These are phyloP conservation scores for Trichosanthes cucumerina DNA, from an alignment of 306 rosid genomes.

Conservation along the genomic window DNA sequence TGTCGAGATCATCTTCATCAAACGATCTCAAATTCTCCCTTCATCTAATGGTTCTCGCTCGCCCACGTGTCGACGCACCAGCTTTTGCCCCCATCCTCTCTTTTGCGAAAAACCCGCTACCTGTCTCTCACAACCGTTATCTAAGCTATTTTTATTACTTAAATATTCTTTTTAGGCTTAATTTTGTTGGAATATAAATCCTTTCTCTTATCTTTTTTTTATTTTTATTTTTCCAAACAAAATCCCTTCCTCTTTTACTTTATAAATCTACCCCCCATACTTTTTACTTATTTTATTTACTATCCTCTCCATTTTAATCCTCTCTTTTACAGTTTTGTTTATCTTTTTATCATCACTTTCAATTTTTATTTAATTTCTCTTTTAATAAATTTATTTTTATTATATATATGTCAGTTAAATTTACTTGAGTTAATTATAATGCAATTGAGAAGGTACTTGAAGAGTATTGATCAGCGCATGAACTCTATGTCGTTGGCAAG, in stretches of 20 bases:
- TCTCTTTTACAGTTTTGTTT: neutral
- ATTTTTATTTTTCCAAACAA: neutral
- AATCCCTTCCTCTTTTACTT: neutral
- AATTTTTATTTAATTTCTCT: neutral
- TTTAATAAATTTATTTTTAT: too few species aligned
- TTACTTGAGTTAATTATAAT: neutral
- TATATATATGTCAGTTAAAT: too few species aligned
- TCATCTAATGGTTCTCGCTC: neutral
- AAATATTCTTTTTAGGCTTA: neutral
- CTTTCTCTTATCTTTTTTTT: neutral
- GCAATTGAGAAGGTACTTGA: neutral
- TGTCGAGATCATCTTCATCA: neutral
- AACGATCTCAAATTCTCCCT: neutral
- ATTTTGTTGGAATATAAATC: neutral
- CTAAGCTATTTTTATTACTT: neutral
- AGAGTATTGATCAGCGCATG: neutral
- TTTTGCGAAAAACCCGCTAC: constrained; percentile 95
- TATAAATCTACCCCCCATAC: neutral
- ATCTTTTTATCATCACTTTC: too few species aligned
- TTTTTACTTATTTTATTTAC: neutral
- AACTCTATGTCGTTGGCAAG: neutral
- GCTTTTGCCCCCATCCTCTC: constrained; percentile 31
- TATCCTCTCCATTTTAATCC: neutral
- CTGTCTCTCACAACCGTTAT: constrained; percentile 34
- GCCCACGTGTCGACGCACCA: constrained; percentile 11